A percentile compares a stretch with the other conserved stretches of the same genome.
phyloP scores from a whole-genome alignment of 2,329 filamentous ascomycete species.

The Colletotrichum theobromicola region DNA sequence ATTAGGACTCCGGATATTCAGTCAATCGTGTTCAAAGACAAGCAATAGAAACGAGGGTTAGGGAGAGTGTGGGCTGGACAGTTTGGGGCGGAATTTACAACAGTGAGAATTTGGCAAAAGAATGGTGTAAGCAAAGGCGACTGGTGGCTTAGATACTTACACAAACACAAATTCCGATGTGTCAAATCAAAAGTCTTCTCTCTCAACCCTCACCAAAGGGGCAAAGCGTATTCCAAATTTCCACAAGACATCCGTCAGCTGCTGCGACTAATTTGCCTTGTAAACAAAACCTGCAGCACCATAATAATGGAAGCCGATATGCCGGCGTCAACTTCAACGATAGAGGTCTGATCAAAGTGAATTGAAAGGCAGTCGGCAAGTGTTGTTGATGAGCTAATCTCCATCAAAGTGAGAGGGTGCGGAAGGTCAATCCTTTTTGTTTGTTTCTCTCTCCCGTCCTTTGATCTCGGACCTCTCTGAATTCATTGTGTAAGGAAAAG shows the following conservation, averaged over 20 bases:
- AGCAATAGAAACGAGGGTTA: too few species aligned
- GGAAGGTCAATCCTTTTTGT: neutral
- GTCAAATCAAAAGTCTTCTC: too few species aligned
- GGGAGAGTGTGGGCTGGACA: too few species aligned
- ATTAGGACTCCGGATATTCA: too few species aligned
- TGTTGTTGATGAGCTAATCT: neutral
- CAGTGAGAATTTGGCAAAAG: too few species aligned
- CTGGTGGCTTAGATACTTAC: too few species aligned
- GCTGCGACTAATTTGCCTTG: neutral
- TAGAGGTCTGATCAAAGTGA: neutral
- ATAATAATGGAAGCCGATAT: neutral
- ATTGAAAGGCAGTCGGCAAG: accelerated
- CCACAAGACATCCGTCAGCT: neutral
- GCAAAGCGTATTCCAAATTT: too few species aligned
- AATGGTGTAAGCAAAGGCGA: too few species aligned
- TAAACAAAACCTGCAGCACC: neutral
- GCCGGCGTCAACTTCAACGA: neutral
- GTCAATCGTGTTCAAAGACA: too few species aligned
- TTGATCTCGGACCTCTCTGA: neutral
- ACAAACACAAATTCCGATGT: too few species aligned
- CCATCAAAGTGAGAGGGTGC: neutral
- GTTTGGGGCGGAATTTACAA: too few species aligned
- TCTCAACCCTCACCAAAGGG: too few species aligned
- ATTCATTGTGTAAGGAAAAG: neutral
- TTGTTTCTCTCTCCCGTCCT: neutral